phyloP scores from a whole-genome alignment of 257 asterid species.

The Fraxinus anomala region DNA sequence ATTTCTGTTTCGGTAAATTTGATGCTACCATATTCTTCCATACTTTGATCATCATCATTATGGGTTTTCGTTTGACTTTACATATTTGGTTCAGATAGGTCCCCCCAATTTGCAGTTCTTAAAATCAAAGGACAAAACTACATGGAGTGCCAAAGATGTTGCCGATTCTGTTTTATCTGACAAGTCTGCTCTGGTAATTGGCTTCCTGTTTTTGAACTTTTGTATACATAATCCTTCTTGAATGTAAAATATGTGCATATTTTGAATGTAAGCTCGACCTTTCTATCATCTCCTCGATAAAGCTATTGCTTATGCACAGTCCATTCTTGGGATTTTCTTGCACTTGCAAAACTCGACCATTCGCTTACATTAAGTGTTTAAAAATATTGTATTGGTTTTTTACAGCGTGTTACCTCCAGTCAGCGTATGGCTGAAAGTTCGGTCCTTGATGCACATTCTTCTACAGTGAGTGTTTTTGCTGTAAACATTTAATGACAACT shows the following conservation, averaged over 20 bases:
- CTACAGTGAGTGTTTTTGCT: conserved; percentile 59
- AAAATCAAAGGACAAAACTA: conserved; percentile 75
- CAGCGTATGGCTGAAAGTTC: conserved; percentile 93
- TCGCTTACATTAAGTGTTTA: conserved; percentile 1
- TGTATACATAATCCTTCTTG: background rate
- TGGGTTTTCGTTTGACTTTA: conserved; percentile 22
- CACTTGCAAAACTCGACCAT: background rate
- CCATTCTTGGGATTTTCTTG: background rate
- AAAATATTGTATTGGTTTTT: conserved; percentile 27
- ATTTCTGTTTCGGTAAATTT: conserved; percentile 81
- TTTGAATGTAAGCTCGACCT: background rate
- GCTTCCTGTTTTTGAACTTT: conserved; percentile 6
- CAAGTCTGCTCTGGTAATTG: conserved; percentile 88
- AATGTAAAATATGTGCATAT: conserved; percentile 1
- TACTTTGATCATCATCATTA: conserved; percentile 3
- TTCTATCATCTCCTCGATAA: background rate
- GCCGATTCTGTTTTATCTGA: conserved; percentile 91
- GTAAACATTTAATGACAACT: conserved; percentile 2
- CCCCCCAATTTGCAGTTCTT: conserved; percentile 80
- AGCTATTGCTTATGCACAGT: background rate
- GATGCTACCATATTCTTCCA: conserved; percentile 16
- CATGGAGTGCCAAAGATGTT: conserved; percentile 86
- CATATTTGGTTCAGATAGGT: conserved; percentile 69
- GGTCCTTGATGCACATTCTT: conserved; percentile 86
- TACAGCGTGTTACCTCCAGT: conserved; percentile 82